A percentile compares a stretch with the other conserved stretches of the same genome.
phyloP scores from a whole-genome alignment of 768 basidiomycete species.

The Saitozyma podzolica region DNA sequence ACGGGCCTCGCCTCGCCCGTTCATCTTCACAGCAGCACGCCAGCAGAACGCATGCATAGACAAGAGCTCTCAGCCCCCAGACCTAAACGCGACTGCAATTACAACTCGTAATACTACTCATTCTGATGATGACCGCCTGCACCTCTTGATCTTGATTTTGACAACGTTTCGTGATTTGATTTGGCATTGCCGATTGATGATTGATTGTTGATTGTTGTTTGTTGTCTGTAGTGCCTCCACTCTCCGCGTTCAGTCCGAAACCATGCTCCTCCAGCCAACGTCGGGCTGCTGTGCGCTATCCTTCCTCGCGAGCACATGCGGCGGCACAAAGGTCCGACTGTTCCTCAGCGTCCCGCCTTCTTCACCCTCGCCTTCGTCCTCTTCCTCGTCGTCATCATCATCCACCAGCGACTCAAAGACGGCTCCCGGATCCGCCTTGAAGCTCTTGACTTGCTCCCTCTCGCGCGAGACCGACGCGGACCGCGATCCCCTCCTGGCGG shows the following conservation, averaged over 20 bases:
- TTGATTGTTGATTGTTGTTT: too few relatives aligned
- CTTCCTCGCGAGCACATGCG: conserved; percentile 40
- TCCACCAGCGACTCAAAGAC: conserved; percentile 42
- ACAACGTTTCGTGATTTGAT: too few relatives aligned
- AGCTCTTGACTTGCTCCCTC: conserved; percentile 30
- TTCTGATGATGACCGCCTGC: too few relatives aligned
- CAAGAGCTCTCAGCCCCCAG: too few relatives aligned
- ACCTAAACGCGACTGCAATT: too few relatives aligned
- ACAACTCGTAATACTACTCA: too few relatives aligned
- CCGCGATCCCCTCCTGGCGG: conserved; percentile 14
- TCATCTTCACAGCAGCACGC: too few relatives aligned
- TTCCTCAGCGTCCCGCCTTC: conserved; percentile 37
- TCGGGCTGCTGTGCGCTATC: conserved; percentile 17
- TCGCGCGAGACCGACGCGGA: conserved; percentile 32
- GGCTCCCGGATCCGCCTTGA: conserved; percentile 46
- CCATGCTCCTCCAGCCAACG: conserved; percentile 44
- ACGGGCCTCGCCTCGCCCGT: too few relatives aligned
- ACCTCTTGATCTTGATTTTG: too few relatives aligned
- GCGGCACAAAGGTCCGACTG: conserved; percentile 42
- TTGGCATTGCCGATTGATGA: too few relatives aligned
- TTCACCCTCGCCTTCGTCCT: conserved; percentile 27
- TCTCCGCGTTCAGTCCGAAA: conserved; percentile 9
- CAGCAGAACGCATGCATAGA: too few relatives aligned
- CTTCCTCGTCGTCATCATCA: conserved; percentile 22
- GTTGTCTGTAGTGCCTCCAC: too few relatives aligned